These are phyloP conservation scores for Pyricularia grisea DNA, from an alignment of 2,329 filamentous ascomycete species.

Conservation along the genomic window DNA sequence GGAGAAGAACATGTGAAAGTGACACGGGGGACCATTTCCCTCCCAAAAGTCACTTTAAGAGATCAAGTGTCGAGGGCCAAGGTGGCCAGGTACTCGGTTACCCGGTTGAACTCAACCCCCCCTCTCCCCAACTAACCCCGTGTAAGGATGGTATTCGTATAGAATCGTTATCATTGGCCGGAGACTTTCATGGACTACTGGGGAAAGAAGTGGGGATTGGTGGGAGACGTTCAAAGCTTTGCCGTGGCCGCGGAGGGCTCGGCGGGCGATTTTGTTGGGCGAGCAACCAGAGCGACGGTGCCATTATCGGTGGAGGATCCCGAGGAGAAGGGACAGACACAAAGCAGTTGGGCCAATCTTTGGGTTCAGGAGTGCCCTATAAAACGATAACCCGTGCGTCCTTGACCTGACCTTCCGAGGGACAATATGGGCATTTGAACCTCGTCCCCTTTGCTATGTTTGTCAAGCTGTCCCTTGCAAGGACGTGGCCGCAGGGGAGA, in stretches of 20 bases:
- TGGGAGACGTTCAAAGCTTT: too few species aligned
- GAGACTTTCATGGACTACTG: too few species aligned
- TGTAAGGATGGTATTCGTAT: not conserved
- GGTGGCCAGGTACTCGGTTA: not conserved
- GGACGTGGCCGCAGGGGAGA: conserved; percentile 90
- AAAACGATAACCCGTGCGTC: conserved; percentile 69
- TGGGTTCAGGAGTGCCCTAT: conserved; percentile 19
- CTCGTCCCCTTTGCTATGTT: conserved; percentile 67
- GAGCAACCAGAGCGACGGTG: too few species aligned
- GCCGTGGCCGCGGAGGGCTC: too few species aligned
- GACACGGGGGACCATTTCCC: not conserved
- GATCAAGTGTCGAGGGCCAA: not conserved
- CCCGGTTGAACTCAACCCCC: not conserved
- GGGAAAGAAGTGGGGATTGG: too few species aligned
- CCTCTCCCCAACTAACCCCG: not conserved
- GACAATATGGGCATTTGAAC: conserved; percentile 97
- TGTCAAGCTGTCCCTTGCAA: conserved; percentile 75
- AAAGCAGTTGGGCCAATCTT: not conserved
- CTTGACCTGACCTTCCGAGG: conserved; percentile 66
- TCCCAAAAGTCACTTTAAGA: too few species aligned
- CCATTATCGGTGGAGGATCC: too few species aligned
- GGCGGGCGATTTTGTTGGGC: too few species aligned
- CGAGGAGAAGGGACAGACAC: too few species aligned
- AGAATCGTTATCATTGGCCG: too few species aligned
- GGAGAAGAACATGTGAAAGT: not conserved